Conservation (phyloP, 148 eudicot genomes). For the Fallopia convolvulus region DNA sequence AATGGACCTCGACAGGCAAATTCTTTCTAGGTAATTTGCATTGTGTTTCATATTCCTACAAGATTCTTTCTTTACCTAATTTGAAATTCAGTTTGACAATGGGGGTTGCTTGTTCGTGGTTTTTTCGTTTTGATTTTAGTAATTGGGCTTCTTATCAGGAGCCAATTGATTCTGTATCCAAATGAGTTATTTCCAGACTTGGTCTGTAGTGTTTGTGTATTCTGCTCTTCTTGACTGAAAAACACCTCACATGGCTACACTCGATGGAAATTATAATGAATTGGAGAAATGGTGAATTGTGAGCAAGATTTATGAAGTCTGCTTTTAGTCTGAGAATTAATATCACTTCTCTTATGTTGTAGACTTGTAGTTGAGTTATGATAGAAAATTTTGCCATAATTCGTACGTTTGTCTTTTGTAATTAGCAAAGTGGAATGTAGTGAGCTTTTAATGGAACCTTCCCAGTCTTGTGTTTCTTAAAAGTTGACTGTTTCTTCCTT, state of each 20-base stretch:
- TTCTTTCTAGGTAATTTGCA: slow-evolving; percentile 49
- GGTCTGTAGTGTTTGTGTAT: neutral
- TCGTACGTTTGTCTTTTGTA: neutral
- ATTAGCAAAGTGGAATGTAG: neutral
- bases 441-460: neutral
- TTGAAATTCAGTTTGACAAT: neutral
- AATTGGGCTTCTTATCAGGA: neutral
- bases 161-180: neutral
- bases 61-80: neutral
- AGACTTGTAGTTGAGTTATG: neutral
- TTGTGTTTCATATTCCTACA: neutral
- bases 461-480: neutral
- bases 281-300: neutral
- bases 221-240: neutral
- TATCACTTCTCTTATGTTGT: neutral
- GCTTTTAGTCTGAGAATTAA: neutral
- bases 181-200: neutral
- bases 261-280: neutral
- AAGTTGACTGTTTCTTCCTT: neutral
- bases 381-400: neutral
- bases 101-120: neutral
- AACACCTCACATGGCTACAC: neutral
- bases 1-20: slow-evolving; percentile 79
- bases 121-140: neutral
- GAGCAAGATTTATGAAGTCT: neutral